Conservation (phyloP, 306 rosid species). For the Pueraria montana region DNA sequence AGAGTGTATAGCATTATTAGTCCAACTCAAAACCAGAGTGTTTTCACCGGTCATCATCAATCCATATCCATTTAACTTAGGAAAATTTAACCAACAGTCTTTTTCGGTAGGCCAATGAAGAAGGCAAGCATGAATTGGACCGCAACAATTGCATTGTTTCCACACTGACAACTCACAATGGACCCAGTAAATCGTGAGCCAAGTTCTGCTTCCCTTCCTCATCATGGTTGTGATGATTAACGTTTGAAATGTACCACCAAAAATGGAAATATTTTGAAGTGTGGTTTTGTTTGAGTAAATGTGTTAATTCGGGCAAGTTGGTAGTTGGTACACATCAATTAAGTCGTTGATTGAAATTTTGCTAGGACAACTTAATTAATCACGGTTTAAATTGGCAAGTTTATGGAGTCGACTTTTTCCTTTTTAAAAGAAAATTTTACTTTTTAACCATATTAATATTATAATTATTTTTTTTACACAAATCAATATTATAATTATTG, state of each 20-base stretch:
- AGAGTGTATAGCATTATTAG: not conserved
- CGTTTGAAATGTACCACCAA: not conserved
- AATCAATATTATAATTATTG: too few relatives aligned
- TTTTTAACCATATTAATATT: too few relatives aligned
- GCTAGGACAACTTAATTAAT: too few relatives aligned
- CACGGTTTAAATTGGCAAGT: too few relatives aligned
- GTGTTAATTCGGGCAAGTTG: not conserved
- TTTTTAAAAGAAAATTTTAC: too few relatives aligned
- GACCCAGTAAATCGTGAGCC: not conserved
- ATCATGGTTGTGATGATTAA: not conserved
- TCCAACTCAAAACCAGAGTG: not conserved
- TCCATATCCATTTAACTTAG: not conserved
- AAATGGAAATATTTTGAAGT: not conserved
- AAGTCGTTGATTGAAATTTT: too few relatives aligned
- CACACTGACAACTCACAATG: too few relatives aligned
- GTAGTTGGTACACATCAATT: not conserved
- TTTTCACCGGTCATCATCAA: not conserved
- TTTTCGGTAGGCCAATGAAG: too few relatives aligned
- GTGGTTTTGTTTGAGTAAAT: not conserved
- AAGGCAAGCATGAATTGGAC: not conserved
- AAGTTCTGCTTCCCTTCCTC: not conserved
- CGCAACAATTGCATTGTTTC: not conserved
- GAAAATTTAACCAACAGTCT: not conserved
- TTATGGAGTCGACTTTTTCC: too few relatives aligned
- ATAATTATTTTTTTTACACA: too few relatives aligned